Evolutionary conservation across 1,284 basidiomycete genomes (phyloP).

Genomic region (Schizophyllum amplum): DNA sequence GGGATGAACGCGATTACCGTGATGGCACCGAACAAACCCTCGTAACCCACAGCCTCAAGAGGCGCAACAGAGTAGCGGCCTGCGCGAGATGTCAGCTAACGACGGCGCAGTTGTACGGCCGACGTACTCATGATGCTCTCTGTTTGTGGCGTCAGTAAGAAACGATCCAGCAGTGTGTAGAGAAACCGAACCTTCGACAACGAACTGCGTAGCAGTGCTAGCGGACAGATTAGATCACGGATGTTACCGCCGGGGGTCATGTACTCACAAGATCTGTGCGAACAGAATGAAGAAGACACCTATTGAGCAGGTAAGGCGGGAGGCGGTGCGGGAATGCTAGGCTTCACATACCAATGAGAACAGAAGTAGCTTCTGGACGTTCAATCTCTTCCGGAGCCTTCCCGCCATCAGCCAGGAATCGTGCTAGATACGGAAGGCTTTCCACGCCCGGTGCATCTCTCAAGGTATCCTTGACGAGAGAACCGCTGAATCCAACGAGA

Average conservation of each 20-base stretch:
- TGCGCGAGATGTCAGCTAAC: conserved; percentile 14
- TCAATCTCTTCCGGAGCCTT: conserved; percentile 35
- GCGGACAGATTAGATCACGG: conserved; percentile 13
- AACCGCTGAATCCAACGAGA: conserved; percentile 88
- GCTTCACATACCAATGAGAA: conserved; percentile 50
- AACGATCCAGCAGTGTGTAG: conserved; percentile 3
- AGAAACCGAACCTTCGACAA: conserved; percentile 81
- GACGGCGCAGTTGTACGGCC: neutral
- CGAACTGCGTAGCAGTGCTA: conserved; percentile 87
- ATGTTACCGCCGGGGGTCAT: conserved; percentile 14
- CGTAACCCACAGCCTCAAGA: conserved; percentile 90
- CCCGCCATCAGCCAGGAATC: conserved; percentile 16
- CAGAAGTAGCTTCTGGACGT: conserved; percentile 52
- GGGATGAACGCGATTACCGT: conserved; percentile 74
- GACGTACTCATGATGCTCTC: conserved; percentile 77
- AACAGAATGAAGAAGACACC: conserved; percentile 90
- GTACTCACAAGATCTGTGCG: conserved; percentile 89
- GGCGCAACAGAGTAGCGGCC: conserved; percentile 81
- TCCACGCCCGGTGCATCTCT: conserved; percentile 33
- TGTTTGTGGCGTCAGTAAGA: conserved; percentile 14
- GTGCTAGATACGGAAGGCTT: conserved; percentile 14
- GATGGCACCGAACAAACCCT: conserved; percentile 86
- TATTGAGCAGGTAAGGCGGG: conserved; percentile 19
- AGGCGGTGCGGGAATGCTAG: too few species aligned
- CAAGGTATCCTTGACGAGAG: conserved; percentile 69